Evolutionary conservation across 2,329 filamentous ascomycete genomes (phyloP).

Genomic region (Sphaerulina musiva): DNA sequence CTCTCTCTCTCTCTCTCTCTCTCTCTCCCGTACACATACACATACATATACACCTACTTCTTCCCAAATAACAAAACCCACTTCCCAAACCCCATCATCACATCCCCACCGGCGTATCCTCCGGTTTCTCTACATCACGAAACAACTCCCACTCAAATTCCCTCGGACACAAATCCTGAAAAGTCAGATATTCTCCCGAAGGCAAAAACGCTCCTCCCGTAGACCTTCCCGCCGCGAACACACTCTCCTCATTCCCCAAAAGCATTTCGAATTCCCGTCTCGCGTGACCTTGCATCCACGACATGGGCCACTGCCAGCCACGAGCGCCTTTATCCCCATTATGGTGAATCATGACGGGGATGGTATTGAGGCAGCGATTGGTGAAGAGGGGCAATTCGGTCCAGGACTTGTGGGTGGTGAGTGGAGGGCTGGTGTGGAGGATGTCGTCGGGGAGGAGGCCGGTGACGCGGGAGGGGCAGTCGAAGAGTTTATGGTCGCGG

Average conservation of each 20-base stretch:
- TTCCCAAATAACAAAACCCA: not conserved
- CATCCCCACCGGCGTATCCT: not conserved
- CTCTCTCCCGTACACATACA: too few relatives aligned
- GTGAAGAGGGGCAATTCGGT: conserved; percentile 19
- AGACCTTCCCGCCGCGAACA: conserved; percentile 30
- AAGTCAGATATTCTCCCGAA: conserved; percentile 35
- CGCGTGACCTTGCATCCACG: conserved; percentile 19
- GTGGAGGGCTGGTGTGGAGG: conserved; percentile 10
- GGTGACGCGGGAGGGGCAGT: conserved; percentile 8
- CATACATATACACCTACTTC: too few relatives aligned
- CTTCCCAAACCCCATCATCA: not conserved
- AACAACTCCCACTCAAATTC: conserved; percentile 21
- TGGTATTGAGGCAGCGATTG: conserved; percentile 23
- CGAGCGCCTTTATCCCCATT: conserved; percentile 23
- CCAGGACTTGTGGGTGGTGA: conserved; percentile 16
- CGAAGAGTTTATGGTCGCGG: conserved; percentile 7
- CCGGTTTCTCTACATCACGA: conserved; percentile 15
- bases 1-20: too few relatives aligned
- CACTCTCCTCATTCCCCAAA: conserved; percentile 27
- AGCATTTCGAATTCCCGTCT: conserved; percentile 18
- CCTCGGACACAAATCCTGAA: conserved; percentile 18
- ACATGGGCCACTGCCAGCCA: conserved; percentile 13
- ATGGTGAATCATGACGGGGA: conserved; percentile 28
- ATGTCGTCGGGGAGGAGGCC: conserved; percentile 21
- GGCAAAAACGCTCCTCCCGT: conserved; percentile 34